Base-by-base conservation (phyloP, 2,329 filamentous ascomycete genomes). In the Trichophyton mentagrophytes region DNA sequence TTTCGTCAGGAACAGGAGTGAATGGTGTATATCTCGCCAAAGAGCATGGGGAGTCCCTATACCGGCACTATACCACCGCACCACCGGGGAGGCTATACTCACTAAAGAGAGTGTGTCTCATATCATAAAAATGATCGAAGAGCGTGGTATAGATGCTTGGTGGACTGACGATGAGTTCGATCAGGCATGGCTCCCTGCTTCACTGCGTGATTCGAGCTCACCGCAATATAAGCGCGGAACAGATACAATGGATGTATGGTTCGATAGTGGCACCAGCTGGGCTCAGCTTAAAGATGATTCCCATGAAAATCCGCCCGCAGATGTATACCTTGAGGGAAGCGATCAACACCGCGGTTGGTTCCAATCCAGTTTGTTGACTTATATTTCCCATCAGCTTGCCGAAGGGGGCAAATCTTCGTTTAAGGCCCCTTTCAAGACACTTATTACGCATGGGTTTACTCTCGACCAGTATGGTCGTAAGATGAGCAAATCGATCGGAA, bases 211-310 rank as follows among this genome's bases (percentile, higher is more conserved):
- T 36, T 60, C 69, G 53, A 78, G 78, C 7, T 68, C 71, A 33
- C 57, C 66, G 3, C 72, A 76, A 3, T 93, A 87, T 69, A 78
- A 82, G 56, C 86, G 93, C 64, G 92, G 92, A 13, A 88, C 80
- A 49, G 93, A 99, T 69, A 99, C 93, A 0, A 99, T 99, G 93
- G 93, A 99, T 72, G 93, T 99, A 8, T 99, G 93, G 93, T 99
- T 99, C 67, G 93, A 99, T 72, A 97, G 93, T 66, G 93, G 93
- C 4, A 96, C 88, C 57, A 96, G 90, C 69, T 99, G 93, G 93
- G 87, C 82, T 1, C 76, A 77, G 40, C 74, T 82, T 40, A 69
- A 71, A 61, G 63, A 66, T 2, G 72, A 73, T 27, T 69, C 66
- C 7, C 65, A 62, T 22, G 66, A 69, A 11, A 69, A 66, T 25